Conservation (phyloP, 495 filamentous ascomycete genomes). For the Parathielavia appendiculata region DNA sequence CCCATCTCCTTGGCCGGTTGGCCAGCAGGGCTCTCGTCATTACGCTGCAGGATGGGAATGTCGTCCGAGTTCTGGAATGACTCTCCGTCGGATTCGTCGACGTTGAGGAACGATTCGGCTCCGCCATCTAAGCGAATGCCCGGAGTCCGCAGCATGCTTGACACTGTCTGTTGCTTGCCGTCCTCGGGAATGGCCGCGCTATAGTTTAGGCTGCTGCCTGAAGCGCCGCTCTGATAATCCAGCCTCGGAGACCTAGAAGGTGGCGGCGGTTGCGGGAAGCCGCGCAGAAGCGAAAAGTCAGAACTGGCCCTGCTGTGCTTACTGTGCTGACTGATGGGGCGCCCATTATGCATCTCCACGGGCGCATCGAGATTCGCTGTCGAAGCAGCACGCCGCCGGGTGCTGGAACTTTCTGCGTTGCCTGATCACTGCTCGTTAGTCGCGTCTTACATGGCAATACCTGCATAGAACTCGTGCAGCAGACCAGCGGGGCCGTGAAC, state of each 20-base stretch:
- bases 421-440: conserved; percentile 25
- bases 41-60: conserved; percentile 54
- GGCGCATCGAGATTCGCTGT: conserved; percentile 49
- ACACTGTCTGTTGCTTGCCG: conserved; percentile 36
- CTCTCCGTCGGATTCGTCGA: conserved; percentile 56
- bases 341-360: conserved; percentile 36
- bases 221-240: conserved; percentile 24
- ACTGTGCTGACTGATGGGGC: conserved; percentile 50
- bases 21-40: conserved; percentile 46
- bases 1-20: conserved; percentile 52
- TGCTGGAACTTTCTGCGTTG: conserved; percentile 25
- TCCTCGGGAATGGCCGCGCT: conserved; percentile 32
- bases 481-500: neutral
- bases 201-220: conserved; percentile 17
- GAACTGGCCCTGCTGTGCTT: conserved; percentile 61
- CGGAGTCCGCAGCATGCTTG: conserved; percentile 42
- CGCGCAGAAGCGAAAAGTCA: conserved; percentile 52
- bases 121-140: conserved; percentile 43
- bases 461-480: neutral
- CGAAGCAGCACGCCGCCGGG: conserved; percentile 46
- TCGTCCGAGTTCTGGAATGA: conserved; percentile 54
- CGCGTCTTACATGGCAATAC: conserved; percentile 4
- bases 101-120: conserved; percentile 51
- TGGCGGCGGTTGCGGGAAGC: conserved; percentile 32
- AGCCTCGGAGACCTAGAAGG: conserved; percentile 29